Conservation (phyloP, 768 basidiomycete species). For the Rhizopogon rudus region DNA sequence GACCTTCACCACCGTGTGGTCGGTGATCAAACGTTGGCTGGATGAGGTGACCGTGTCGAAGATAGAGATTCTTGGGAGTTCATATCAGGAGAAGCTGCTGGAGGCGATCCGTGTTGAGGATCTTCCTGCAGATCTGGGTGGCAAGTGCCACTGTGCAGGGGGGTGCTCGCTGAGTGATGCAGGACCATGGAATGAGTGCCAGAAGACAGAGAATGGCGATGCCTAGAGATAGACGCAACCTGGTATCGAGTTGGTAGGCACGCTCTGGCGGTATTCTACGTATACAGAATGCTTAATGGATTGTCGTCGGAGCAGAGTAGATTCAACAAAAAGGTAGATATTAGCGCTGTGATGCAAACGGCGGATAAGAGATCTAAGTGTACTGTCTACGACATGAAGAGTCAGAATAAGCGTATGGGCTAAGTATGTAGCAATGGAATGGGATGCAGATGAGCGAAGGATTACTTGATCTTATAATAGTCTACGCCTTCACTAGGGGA, state of each 20-base stretch:
- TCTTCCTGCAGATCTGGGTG: slow-evolving; percentile 83
- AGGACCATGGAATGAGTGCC: slow-evolving; percentile 77
- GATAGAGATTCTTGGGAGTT: slow-evolving; percentile 80
- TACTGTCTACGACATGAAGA: not conserved
- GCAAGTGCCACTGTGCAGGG: slow-evolving; percentile 66
- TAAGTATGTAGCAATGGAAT: not conserved
- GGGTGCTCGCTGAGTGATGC: slow-evolving; percentile 88
- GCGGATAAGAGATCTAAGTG: not conserved
- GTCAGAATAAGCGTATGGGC: not conserved
- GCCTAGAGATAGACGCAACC: slow-evolving; percentile 13
- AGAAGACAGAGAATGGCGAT: slow-evolving; percentile 10
- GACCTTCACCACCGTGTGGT: slow-evolving; percentile 87
- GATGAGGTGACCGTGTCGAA: slow-evolving; percentile 94
- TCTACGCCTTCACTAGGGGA: not conserved
- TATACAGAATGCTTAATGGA: slow-evolving; percentile 23
- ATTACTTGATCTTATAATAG: not conserved
- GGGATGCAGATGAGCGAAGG: not conserved
- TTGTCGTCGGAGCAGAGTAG: slow-evolving; percentile 16
- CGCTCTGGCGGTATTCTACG: slow-evolving; percentile 21
- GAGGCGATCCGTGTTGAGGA: slow-evolving; percentile 82
- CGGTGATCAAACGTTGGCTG: slow-evolving; percentile 86
- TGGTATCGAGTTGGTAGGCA: not conserved
- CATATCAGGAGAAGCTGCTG: slow-evolving; percentile 69
- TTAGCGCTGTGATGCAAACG: not conserved
- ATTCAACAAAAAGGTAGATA: not conserved